Evolutionary conservation across 1,284 basidiomycete genomes (phyloP).

Genomic region (Moesziomyces sp.): DNA sequence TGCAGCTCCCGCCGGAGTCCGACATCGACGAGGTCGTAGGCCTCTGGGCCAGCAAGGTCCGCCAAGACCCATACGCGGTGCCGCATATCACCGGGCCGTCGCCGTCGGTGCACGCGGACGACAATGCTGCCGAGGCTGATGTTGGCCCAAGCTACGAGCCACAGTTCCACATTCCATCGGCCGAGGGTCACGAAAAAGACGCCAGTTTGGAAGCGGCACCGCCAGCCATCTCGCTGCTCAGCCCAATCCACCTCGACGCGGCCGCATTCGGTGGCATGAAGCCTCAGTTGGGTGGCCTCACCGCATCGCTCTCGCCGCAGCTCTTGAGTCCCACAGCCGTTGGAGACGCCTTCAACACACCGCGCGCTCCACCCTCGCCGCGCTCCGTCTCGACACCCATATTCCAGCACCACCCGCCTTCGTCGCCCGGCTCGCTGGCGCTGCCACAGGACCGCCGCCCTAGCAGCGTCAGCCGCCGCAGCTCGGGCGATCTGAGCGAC

Average conservation of each 20-base stretch:
- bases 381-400: conserved; percentile 17
- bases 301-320: conserved; percentile 20
- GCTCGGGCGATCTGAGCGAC: conserved; percentile 47
- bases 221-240: conserved; percentile 40
- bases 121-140: not conserved
- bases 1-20: conserved; percentile 15
- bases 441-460: conserved; percentile 21
- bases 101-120: conserved; percentile 7
- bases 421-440: conserved; percentile 29
- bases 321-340: conserved; percentile 22
- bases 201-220: conserved; percentile 7
- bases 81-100: conserved; percentile 23
- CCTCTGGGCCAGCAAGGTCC: conserved; percentile 35
- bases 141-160: too few relatives aligned
- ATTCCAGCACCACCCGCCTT: conserved; percentile 16
- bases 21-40: conserved; percentile 42
- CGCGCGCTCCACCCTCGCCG: conserved; percentile 4
- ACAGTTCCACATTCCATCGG: not conserved
- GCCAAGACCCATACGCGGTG: conserved; percentile 15
- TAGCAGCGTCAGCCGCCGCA: conserved; percentile 34
- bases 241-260: conserved; percentile 53
- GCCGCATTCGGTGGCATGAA: conserved; percentile 35
- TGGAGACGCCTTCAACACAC: conserved; percentile 24
- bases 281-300: conserved; percentile 36
- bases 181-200: conserved; percentile 1